Percentiles rank a stretch among this genome's conserved stretches.
phyloP scores from a whole-genome alignment of 805 yeast species.

The Barnettozyma populi region DNA sequence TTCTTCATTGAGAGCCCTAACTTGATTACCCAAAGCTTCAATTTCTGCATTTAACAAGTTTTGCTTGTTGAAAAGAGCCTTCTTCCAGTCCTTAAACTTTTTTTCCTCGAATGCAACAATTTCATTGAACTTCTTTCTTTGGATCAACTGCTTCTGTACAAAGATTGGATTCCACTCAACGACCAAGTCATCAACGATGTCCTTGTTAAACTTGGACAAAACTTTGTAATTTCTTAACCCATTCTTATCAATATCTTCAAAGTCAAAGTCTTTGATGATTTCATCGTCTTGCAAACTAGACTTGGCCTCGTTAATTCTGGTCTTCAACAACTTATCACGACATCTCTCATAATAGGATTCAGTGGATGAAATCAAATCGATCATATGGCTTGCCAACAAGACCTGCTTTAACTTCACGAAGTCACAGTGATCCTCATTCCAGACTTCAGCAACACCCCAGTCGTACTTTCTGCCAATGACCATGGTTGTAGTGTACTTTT shows the following conservation, averaged over 20 bases:
- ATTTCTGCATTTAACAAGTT: slow-evolving; percentile 50
- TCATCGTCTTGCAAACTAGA: slow-evolving; percentile 10
- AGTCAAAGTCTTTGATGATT: slow-evolving; percentile 15
- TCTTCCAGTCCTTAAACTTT: slow-evolving; percentile 59
- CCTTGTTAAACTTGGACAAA: slow-evolving; percentile 33
- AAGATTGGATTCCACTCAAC: slow-evolving; percentile 43
- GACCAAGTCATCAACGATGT: slow-evolving; percentile 34
- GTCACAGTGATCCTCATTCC: slow-evolving; percentile 73
- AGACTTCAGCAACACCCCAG: slow-evolving; percentile 88
- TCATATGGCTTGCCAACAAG: slow-evolving; percentile 63
- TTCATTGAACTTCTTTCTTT: slow-evolving; percentile 39
- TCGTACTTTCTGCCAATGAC: slow-evolving; percentile 73
- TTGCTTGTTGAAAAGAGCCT: slow-evolving; percentile 49
- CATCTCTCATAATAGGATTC: slow-evolving; percentile 70
- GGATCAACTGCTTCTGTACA: slow-evolving; percentile 36
- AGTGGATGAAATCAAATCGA: slow-evolving; percentile 72
- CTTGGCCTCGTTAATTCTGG: slow-evolving; percentile 33
- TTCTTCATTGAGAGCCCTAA: slow-evolving; percentile 15
- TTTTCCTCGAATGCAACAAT: slow-evolving; percentile 45
- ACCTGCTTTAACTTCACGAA: slow-evolving; percentile 58
- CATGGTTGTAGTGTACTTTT: slow-evolving; percentile 17
- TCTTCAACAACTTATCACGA: slow-evolving; percentile 51
- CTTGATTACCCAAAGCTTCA: slow-evolving; percentile 25
- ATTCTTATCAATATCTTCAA: slow-evolving; percentile 26
- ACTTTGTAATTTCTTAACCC: slow-evolving; percentile 34